Base-by-base conservation (phyloP, 2,329 filamentous ascomycete species). In the Zarea fungicola region DNA sequence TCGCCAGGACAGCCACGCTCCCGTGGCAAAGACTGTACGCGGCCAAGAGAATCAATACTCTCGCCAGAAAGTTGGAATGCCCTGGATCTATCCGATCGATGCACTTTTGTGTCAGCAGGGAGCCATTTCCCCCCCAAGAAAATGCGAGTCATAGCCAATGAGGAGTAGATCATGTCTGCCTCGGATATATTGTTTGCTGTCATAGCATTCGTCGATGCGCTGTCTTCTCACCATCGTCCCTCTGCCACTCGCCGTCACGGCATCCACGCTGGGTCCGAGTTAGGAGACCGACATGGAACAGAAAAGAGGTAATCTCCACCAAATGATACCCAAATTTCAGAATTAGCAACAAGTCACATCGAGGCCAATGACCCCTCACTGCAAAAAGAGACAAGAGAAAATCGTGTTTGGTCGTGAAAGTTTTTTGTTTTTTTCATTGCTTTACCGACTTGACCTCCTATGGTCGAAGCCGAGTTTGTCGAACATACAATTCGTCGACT, bases 371-470 rank as follows among this genome's bases (percentile, higher is more conserved):
- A 32, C 6, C 21, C 4, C 31, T 10, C 25, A 7, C 22, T 29
- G 29, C 22, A 29, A 8, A 19, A n/a, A 13, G 26, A 36, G 10
- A 5, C 22, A 21, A n/a, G 3, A 18, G 11, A 18, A 6, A 35
- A 18, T 28, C 45, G 16, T 13, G 8, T 31, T 16, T 43, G 29
- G 39, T 46, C 32, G 22, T 48, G 37, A 46, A 39, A 50, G 45
- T 50, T 55, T 56, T 53, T 52, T 54, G 42, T 55, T 54, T 52
- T 50, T 53, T 68, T 62, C 63, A 69, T 69, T 70, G 67, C 68
- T 68, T 42, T 66, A 65, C 69, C 67, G 67, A 68, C 61, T n/a
- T 61, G 64, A 65, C 60, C 62, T 64, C 60, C 67, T 61, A 62
- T 52, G 53, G 62, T 64, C 65, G 60, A 63, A 65, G 63, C 64